phyloP scores from a whole-genome alignment of 352 stramenopile genomes.

The Pythium aphanidermatum region DNA sequence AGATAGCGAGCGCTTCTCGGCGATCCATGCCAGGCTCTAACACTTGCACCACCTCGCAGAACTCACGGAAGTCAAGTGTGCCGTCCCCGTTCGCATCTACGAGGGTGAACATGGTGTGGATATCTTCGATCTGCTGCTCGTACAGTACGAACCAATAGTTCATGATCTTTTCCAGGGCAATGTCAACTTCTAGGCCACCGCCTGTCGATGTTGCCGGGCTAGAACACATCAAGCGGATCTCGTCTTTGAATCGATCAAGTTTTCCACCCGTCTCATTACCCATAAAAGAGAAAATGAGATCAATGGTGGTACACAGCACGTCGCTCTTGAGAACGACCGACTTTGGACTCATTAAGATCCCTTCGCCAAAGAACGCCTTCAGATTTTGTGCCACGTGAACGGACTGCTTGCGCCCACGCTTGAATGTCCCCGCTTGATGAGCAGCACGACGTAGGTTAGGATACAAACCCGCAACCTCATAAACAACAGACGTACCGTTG shows the following conservation, averaged over 20 bases:
- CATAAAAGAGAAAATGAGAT: conserved; percentile 70
- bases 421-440: conserved; percentile 49
- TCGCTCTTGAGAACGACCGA: conserved; percentile 48
- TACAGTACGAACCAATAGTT: conserved; percentile 73
- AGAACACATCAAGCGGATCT: conserved; percentile 31
- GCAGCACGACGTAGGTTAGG: conserved; percentile 4
- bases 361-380: conserved; percentile 62
- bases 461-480: not conserved
- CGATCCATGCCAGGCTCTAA: conserved; percentile 63
- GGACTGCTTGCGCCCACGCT: conserved; percentile 60
- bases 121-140: conserved; percentile 71
- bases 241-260: conserved; percentile 49
- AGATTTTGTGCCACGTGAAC: conserved; percentile 63
- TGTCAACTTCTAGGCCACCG: conserved; percentile 50
- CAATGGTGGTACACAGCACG: conserved; percentile 56
- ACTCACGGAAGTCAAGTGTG: conserved; percentile 66
- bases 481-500: conserved; percentile 36
- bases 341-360: conserved; percentile 50
- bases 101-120: conserved; percentile 63
- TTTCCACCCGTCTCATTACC: conserved; percentile 31
- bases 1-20: conserved; percentile 48
- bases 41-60: conserved; percentile 54
- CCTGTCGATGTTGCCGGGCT: conserved; percentile 11
- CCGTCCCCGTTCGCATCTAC: conserved; percentile 70
- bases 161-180: conserved; percentile 73